Evolutionary conservation across 768 basidiomycete genomes (phyloP), one percentile per base, ranked within the genome.

Genomic region (Pisolithus albus): DNA sequence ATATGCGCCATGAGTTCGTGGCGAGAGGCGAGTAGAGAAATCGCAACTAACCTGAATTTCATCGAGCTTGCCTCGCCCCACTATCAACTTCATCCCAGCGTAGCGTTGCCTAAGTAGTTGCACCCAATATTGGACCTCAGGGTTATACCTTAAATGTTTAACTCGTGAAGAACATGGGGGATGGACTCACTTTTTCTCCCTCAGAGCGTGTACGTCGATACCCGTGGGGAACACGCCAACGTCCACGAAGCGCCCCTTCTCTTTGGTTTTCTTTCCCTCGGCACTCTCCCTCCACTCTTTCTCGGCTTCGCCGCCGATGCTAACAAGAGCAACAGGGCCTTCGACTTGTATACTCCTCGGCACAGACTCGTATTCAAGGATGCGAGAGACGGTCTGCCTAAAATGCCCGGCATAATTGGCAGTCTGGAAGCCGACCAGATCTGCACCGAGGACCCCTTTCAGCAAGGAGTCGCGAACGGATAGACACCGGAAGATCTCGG

Each of bases 401-500:
- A 91, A 93, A 64, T 92, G 91, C 15, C 88, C 75, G 0, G 89
- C 88, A 56, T 82, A 88, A 64, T 81, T 87, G 18, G 85, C 83
- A 0, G 88, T 91, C 67, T 93, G 92, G 78, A 97, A 97, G 3
- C 90, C 92, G 30, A 97, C 83, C 41, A 94, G 79, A 70, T 97
- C 92, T 24, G 94, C 90, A 13, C 81, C 92, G n/a, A 98, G 86
- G 63, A 99, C 74, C 16, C 95, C 95, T 32, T 82, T 78, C 23
- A 98, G 74, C 21, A 96, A 78, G 21, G 85, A 78, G 56, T 84
- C 78, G 47, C 87, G 78, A 4, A 88, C 82, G 4, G 86, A 84
- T 28, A 97, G 75, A 67, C 92, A 95, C 8, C 94, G 78, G 78
- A 96, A 96, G 59, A 96, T 94, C 69, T 98, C 95, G 23, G 89